Evolutionary conservation across 177 flowering plant species (phyloP), one percentile per base, ranked within the genome.

Genomic region (Vitis hybrid): DNA sequence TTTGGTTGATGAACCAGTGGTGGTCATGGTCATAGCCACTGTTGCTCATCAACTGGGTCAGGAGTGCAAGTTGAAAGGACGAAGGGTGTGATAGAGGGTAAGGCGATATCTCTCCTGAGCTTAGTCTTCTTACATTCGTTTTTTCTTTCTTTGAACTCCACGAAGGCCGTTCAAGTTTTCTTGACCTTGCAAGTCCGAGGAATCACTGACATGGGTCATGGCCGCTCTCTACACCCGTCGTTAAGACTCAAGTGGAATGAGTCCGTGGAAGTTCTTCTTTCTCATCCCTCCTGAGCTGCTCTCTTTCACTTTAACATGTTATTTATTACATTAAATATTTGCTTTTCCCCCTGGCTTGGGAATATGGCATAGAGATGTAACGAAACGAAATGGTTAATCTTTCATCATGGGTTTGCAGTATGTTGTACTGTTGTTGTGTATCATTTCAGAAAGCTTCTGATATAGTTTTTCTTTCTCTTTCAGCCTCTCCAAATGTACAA

Each of bases 181-280:
- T 84, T 84, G 89, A 86, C 87, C 89, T 86, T 84, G 89, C 87
- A 86, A 86, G 89, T 58, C 89, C 86, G 21, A 48, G 8, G 58
- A 14, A 1, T 8, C 62, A 9, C 0, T 18, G 18, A 7, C 18
- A 3, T 26, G 30, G 30, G 12, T 10, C 11, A 6, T 50, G 73
- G 30, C 30, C 61, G 61, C 54, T 70, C 57, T 71, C 62, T 61
- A 65, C 56, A 10, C 55, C 66, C 30, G 30, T 26, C 30, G 3
- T 26, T 26, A 26, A 26, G 30, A 26, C 30, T 26, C 30, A 26
- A 26, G 30, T 26, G 30, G 4, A 26, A 26, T 45, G 11, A 45
- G 52, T 66, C 15, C 49, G 56, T 68, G 70, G 74, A 71, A 50
- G 65, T 72, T 64, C 49, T 19, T 45, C 49, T 66, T 6, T 61